phyloP scores from a whole-genome alignment of 345 rosid species.

The Raphanus sativus region DNA sequence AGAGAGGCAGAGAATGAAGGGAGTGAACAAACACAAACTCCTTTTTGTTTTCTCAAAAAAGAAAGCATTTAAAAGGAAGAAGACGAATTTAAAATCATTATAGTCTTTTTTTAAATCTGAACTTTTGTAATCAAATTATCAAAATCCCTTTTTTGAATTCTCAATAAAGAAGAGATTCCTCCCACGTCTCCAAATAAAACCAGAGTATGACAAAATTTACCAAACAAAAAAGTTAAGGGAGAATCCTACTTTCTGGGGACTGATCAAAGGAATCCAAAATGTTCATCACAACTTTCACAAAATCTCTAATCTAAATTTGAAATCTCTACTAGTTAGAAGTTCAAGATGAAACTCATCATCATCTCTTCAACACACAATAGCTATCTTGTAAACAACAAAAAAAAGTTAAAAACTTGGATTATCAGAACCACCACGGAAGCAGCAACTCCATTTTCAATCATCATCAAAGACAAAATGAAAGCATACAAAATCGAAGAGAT shows the following conservation, averaged over 20 bases:
- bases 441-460: slow-evolving; percentile 27
- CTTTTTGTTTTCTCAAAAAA: slow-evolving; percentile 11
- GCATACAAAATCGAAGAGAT: slow-evolving; percentile 4
- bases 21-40: slow-evolving; percentile 15
- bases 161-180: slow-evolving; percentile 30
- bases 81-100: slow-evolving; percentile 25
- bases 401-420: background rate
- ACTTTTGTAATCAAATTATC: no score
- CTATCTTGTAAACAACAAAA: background rate
- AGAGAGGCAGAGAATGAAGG: slow-evolving; percentile 23
- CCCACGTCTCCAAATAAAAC: slow-evolving; percentile 33
- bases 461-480: slow-evolving; percentile 10
- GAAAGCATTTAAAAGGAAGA: slow-evolving; percentile 21
- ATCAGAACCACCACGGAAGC: background rate
- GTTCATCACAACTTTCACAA: slow-evolving; percentile 4
- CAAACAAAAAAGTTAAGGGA: slow-evolving; percentile 23
- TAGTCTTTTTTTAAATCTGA: background rate
- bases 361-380: background rate
- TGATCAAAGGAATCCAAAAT: slow-evolving; percentile 24
- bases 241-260: slow-evolving; percentile 23
- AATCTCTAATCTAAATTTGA: background rate
- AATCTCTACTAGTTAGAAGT: background rate
- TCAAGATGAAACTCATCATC: background rate
- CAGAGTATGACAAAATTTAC: slow-evolving; percentile 36
- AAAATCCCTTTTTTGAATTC: background rate